phyloP scores from a whole-genome alignment of 2,329 filamentous ascomycete genomes.

The Pseudocercospora eumusae region DNA sequence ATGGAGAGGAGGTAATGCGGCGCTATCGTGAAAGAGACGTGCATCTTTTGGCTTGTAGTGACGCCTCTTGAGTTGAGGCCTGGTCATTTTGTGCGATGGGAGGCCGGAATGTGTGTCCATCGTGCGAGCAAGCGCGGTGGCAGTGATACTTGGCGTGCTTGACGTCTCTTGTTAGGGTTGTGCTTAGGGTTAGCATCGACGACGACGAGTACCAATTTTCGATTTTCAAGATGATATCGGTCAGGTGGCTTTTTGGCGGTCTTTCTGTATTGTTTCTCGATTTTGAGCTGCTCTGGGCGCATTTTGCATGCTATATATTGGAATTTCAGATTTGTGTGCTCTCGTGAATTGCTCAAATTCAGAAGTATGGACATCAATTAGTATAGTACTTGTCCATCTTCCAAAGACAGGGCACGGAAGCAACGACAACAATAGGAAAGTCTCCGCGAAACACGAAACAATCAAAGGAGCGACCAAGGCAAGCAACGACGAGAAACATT shows the following conservation, averaged over 20 bases:
- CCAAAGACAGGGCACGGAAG: not conserved
- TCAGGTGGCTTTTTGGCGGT: not conserved
- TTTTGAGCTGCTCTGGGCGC: not conserved
- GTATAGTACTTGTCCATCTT: not conserved
- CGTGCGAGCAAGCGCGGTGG: not conserved
- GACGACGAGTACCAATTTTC: not conserved
- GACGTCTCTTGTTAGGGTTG: not conserved
- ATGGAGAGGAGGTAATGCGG: slow-evolving; percentile 12
- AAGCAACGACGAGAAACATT: not conserved
- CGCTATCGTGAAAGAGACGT: not conserved
- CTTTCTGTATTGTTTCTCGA: not conserved
- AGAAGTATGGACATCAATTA: not conserved
- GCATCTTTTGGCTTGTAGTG: not conserved
- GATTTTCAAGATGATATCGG: not conserved
- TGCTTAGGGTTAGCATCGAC: not conserved
- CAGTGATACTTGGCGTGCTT: not conserved
- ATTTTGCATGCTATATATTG: not conserved
- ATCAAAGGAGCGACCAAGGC: not conserved
- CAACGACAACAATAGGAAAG: not conserved
- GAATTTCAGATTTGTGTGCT: not conserved
- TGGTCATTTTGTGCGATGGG: not conserved
- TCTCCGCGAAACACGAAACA: not conserved
- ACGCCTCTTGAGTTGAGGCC: not conserved
- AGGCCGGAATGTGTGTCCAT: not conserved
- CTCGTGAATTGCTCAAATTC: not conserved